Evolutionary conservation across 1,139 yeast species (phyloP).

Genomic region (Hyphopichia buzzinii): DNA sequence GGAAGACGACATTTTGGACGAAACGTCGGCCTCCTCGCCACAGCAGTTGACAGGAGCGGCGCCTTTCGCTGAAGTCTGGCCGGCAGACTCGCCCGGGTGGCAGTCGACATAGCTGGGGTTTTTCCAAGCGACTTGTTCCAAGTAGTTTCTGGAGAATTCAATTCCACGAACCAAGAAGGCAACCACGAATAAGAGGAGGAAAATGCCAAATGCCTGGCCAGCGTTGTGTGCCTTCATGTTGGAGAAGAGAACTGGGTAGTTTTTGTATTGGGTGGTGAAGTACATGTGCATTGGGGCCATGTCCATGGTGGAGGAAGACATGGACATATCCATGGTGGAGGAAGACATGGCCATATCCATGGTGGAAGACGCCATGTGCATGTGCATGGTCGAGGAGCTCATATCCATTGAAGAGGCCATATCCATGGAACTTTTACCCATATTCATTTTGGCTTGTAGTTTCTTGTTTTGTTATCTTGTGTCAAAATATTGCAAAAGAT

Average conservation of each 20-base stretch:
- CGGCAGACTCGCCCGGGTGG: slow-evolving; percentile 11
- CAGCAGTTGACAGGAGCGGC: slow-evolving; percentile 4
- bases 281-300: slow-evolving; percentile 51
- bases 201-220: slow-evolving; percentile 72
- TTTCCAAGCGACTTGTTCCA: slow-evolving; percentile 64
- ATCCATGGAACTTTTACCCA: slow-evolving; percentile 1
- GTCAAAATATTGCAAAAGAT: too few relatives aligned
- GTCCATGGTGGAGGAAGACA: slow-evolving; percentile 13
- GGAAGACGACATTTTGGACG: slow-evolving; percentile 3
- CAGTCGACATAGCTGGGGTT: slow-evolving; percentile 29
- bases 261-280: slow-evolving; percentile 47
- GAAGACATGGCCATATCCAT: slow-evolving; percentile 9
- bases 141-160: slow-evolving; percentile 55
- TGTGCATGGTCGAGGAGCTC: slow-evolving; percentile 7
- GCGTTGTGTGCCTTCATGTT: slow-evolving; percentile 49
- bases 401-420: slow-evolving; percentile 6
- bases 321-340: slow-evolving; percentile 13
- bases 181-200: slow-evolving; percentile 53
- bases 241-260: slow-evolving; percentile 62
- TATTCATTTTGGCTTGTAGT: slow-evolving; percentile 2
- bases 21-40: slow-evolving; percentile 11
- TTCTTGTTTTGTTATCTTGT: too few relatives aligned
- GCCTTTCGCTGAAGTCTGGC: slow-evolving; percentile 7
- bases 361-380: slow-evolving; percentile 15
- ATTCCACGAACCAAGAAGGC: slow-evolving; percentile 60